A percentile compares a stretch with the other conserved stretches of the same genome.
Conservation (phyloP, 106 monocot genomes). For the Amphibolis antarctica region DNA sequence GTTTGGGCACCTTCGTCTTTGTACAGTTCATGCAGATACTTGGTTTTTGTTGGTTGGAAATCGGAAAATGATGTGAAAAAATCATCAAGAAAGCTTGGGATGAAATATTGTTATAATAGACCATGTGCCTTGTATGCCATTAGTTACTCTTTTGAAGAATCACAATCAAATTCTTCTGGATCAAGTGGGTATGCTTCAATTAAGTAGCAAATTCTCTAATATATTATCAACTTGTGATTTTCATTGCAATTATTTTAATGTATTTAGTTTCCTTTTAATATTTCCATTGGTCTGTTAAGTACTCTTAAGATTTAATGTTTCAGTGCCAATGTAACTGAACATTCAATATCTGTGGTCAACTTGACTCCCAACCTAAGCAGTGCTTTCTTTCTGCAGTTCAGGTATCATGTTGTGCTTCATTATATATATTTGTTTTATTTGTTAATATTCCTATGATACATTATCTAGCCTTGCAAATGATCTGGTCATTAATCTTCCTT, state of each 20-base stretch:
- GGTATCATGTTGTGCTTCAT: conserved; percentile 27
- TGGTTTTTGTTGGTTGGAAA: conserved; percentile 95
- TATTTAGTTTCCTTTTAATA: conserved; percentile 2
- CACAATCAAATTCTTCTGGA: conserved; percentile 3
- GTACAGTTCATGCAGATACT: conserved; percentile 16
- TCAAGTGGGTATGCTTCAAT: conserved; percentile 28
- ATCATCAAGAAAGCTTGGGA: conserved; percentile 75
- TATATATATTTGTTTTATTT: no score
- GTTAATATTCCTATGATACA: no score
- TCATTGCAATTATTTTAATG: not conserved
- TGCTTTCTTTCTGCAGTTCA: conserved; percentile 84
- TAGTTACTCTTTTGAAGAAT: conserved; percentile 30
- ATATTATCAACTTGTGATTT: not conserved
- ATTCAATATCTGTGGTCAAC: conserved; percentile 18
- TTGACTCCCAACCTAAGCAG: conserved; percentile 60
- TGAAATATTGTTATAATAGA: conserved; percentile 92
- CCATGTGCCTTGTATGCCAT: conserved; percentile 76
- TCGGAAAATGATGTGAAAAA: conserved; percentile 44
- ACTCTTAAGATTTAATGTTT: conserved; percentile 8
- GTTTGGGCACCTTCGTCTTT: conserved; percentile 73
- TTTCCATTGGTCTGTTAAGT: conserved; percentile 3
- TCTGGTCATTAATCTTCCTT: no score
- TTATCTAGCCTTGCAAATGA: no score
- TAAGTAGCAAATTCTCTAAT: not conserved
- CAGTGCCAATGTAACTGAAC: conserved; percentile 21